Base-by-base conservation (phyloP, 805 yeast species). In the Lachancea quebecensis region DNA sequence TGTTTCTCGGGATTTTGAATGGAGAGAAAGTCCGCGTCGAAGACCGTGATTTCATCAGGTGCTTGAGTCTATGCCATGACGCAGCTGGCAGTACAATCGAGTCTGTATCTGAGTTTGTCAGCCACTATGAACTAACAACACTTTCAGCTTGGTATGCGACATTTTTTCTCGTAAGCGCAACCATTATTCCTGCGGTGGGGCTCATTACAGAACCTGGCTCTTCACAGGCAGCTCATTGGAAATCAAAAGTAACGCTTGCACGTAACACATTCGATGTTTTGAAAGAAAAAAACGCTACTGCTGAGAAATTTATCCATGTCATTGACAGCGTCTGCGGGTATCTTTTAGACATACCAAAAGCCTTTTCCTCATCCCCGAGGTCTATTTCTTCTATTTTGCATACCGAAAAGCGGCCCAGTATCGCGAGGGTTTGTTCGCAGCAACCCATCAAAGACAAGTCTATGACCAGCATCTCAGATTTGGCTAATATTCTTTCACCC, bases 91-190 rank as follows among this genome's bases (percentile, higher is more conserved):
- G 71, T 25, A 76, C 82, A 0, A 75, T 81, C 12, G 45, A 62
- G 34, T 72, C 81, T 7, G 75, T 80, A 8, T 62, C 69, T 18
- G 66, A 64, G 27, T 77, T 65, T 49, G 55, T 62, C 17, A 51
- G 53, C 21, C 64, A 61, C 33, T 53, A 65, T 41, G 63, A 64
- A 10, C 46, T 71, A 15, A 69, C 77, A n/a, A 71, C 74, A 21
- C 65, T 78, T 28, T 69, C 77, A 11, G 72, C 77, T 25, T 81
- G 86, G 86, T 77, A 79, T 60, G 76, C 82, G 4, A 75, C 79
- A 0, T 81, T 77, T 55, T 81, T 77, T 58, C 51, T 79, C 11
- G 79, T 80, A 62, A 85, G 81, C 57, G 84, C 85, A 1, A 73
- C 76, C 4, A 61, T 81, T 45, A 75, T 81, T 40, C 79, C 82